phyloP scores from a whole-genome alignment of 345 rosid genomes.

The Abelmoschus esculentus region DNA sequence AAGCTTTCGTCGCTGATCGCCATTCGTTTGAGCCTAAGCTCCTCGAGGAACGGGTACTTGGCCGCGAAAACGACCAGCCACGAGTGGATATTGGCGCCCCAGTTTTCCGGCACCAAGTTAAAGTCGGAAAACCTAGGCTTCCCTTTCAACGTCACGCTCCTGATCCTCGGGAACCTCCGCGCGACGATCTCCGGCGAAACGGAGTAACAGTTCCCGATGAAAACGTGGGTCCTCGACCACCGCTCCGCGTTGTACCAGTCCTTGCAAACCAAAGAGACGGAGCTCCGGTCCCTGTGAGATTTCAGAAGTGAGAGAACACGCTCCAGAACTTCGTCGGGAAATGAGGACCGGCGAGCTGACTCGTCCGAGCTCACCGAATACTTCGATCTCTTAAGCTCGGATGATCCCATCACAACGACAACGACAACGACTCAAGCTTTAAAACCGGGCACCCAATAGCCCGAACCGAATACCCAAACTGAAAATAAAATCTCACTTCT shows the following conservation, averaged over 20 bases:
- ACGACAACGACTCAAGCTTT: too few species aligned
- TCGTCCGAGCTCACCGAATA: conserved; percentile 16
- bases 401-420: too few species aligned
- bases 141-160: conserved; percentile 56
- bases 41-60: conserved; percentile 49
- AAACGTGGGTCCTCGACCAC: conserved; percentile 50
- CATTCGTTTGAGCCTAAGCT: conserved; percentile 63
- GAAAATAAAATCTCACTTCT: background rate
- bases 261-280: conserved; percentile 52
- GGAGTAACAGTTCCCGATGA: conserved; percentile 70
- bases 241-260: conserved; percentile 62
- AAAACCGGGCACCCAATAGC: background rate
- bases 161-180: conserved; percentile 46
- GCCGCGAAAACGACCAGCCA: conserved; percentile 55
- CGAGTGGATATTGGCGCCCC: conserved; percentile 58
- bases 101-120: conserved; percentile 52
- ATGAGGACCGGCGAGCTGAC: conserved; percentile 22
- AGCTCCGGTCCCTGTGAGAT: conserved; percentile 51
- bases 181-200: conserved; percentile 53
- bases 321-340: conserved; percentile 64
- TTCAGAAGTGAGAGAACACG: conserved; percentile 37
- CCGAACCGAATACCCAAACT: background rate
- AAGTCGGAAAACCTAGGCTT: conserved; percentile 69
- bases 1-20: conserved; percentile 51
- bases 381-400: background rate